Base-by-base conservation (phyloP, 495 filamentous ascomycete genomes). In the Coniosporium apollinis region DNA sequence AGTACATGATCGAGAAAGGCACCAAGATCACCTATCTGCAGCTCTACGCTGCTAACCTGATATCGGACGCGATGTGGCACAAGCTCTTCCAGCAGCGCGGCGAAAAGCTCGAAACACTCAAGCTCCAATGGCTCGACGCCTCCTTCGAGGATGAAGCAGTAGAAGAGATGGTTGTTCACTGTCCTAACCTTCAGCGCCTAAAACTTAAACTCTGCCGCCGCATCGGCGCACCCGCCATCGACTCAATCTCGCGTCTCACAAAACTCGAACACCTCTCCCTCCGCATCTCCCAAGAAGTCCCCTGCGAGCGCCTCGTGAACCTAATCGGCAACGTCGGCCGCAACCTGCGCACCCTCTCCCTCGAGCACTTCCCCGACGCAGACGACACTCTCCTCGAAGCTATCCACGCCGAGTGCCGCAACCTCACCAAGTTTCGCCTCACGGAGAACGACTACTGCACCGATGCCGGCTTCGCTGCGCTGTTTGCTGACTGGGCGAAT, bases 401-500 rank as follows among this genome's bases (percentile, higher is more conserved):
- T n/a, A 72, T 93, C 33, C 77, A 82, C 52, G 56, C 64, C 11
- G 61, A 69, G 28, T 92, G 84, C 56, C 60, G 55, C 13, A 47
- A 51, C n/a, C 65, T 94, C 14, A 38, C 41, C 18, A 93, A 93
- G 47, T 62, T 94, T 8, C 75, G 82, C 19, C 68, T 94, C 45
- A 74, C 75, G 1, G 69, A 75, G 34, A 86, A 81, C 55, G 65
- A 78, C 30, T 43, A 58, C n/a, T 72, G 74, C 47, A 82, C 79
- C 0, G 83, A 93, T 49, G 65, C 65, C 7, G 80, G 64, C 5
- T 81, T 78, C 45, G 59, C 55, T 17, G 53, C 57, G 1, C 68
- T 93, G n/a, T 93, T 94, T 55, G 66, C 52, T 1, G 54, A 60
- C 34, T 92, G 83, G 83, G 49, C 62, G 22, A 92, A 92, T 47